These are phyloP conservation scores for Diaporthe ampelina DNA, from an alignment of 2,329 filamentous ascomycete genomes.

Conservation along the genomic window DNA sequence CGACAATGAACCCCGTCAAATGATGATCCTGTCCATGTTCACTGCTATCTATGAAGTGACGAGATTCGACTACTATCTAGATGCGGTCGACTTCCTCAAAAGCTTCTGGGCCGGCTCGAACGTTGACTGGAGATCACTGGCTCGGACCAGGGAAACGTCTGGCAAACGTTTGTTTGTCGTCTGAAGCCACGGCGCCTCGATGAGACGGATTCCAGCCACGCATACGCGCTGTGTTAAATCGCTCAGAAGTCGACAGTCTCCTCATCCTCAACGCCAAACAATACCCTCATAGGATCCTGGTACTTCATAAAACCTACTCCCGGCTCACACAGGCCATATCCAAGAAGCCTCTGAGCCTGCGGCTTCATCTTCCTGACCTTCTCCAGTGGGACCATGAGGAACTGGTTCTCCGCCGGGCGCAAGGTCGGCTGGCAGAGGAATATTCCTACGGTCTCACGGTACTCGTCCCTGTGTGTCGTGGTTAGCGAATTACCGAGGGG, in stretches of 20 bases:
- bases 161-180: conserved; percentile 5
- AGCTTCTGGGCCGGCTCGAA: not conserved
- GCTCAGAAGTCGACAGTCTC: conserved; percentile 18
- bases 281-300: conserved; percentile 21
- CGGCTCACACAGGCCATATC: conserved; percentile 6
- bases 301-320: conserved; percentile 19
- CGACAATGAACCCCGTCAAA: not conserved
- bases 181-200: not conserved
- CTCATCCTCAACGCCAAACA: conserved; percentile 13
- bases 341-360: conserved; percentile 5
- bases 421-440: conserved; percentile 14
- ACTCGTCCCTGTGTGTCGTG: not conserved
- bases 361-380: conserved; percentile 5
- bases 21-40: not conserved
- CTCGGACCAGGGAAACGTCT: not conserved
- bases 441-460: conserved; percentile 8
- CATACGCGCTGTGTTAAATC: no score
- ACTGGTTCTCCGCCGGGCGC: conserved; percentile 20
- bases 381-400: conserved; percentile 14
- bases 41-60: not conserved
- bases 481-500: not conserved
- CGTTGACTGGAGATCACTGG: not conserved
- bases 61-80: not conserved
- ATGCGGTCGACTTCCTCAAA: not conserved
- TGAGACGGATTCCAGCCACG: no score